Evolutionary conservation across 768 basidiomycete species (phyloP), one percentile per base, ranked within the genome.

Genomic region (Russula earlei): DNA sequence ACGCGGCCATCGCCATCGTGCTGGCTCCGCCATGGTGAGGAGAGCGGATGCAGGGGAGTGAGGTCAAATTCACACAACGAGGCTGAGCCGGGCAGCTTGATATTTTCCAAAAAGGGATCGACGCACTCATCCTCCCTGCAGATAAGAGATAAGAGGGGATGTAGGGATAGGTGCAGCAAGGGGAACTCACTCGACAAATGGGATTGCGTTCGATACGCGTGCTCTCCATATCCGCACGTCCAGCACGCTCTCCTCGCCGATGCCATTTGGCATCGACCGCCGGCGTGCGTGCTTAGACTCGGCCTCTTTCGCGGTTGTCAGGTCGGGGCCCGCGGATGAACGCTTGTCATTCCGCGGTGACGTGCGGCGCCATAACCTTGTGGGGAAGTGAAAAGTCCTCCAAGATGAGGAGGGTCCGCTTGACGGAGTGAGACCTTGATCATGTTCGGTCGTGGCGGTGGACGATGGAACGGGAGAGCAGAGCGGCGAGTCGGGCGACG

Each of bases 161-260:
- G n/a, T n/a, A n/a, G n/a, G n/a, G 29, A 10, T 31, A 10, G 5
- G 29, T 31, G 29, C 5, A 31, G 29, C 5, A 31, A 31, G 29
- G 29, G 29, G 29, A 31, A 31, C 29, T 31, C 29, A 31, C 29
- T 10, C 29, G 10, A 31, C n/a, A 31, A 10, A 31, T 31, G 29
- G 29, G 29, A 10, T 10, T 31, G 29, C 29, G 29, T 34, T 22
- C 20, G 51, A 38, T 19, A 60, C 56, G 14, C 33, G 27, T 9
- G 40, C 22, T 10, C 44, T 51, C 55, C 55, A 51, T 51, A 60
- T 58, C 44, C 50, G 59, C 20, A 36, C 45, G 27, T 60, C 50
- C n/a, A 60, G 22, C 7, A 45, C 15, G 8, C 31, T 33, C 15
- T 60, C 59, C 19, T 57, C 56, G 9, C 19, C 40, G 25, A 44